These are phyloP conservation scores for Candida sanyaensis DNA, from an alignment of 1,139 yeast genomes.

Conservation along the genomic window DNA sequence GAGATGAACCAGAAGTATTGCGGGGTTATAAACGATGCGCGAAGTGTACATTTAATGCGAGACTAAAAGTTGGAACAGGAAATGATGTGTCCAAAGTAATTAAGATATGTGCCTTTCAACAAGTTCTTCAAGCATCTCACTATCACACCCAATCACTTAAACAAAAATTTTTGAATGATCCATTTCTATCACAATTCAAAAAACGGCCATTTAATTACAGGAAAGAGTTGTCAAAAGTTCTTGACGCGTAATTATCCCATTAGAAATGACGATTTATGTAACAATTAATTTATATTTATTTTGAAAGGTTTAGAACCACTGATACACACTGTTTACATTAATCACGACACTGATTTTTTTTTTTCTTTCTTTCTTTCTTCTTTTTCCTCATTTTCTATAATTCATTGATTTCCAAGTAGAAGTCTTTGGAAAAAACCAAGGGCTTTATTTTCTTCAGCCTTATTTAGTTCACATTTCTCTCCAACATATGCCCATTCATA, in stretches of 20 bases:
- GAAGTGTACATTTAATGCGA: background rate
- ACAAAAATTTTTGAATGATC: background rate
- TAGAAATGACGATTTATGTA: too few relatives aligned
- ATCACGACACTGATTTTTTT: too few relatives aligned
- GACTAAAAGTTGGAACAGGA: background rate
- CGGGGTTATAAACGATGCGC: background rate
- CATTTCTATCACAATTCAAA: background rate
- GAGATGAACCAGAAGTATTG: background rate
- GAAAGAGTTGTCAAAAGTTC: background rate
- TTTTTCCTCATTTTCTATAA: too few relatives aligned
- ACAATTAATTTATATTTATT: too few relatives aligned
- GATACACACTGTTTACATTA: too few relatives aligned
- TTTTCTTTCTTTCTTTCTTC: too few relatives aligned
- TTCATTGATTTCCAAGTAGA: too few relatives aligned
- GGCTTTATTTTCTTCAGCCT: too few relatives aligned
- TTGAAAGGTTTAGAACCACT: too few relatives aligned
- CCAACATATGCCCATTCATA: too few relatives aligned
- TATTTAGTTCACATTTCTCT: too few relatives aligned
- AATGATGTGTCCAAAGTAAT: background rate
- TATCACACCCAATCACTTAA: background rate
- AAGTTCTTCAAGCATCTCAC: background rate
- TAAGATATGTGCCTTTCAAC: background rate
- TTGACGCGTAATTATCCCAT: background rate
- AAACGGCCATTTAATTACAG: background rate
- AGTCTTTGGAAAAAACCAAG: too few relatives aligned